A percentile compares a stretch with the other conserved stretches of the same genome.
Evolutionary conservation across 306 rosid genomes (phyloP).

Genomic region (Prinsepia uniflora): DNA sequence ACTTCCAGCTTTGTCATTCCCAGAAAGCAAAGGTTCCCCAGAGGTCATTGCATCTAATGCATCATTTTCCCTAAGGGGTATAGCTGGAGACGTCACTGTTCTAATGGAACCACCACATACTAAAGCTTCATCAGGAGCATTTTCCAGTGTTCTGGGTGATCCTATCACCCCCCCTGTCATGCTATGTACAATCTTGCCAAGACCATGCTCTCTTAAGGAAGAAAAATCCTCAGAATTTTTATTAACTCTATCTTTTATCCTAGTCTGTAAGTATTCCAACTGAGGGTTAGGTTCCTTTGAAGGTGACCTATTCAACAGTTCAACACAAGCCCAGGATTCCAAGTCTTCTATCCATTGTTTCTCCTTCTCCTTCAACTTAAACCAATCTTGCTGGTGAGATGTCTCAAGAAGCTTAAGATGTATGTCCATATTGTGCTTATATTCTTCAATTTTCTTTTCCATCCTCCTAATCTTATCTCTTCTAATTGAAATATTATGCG

Average conservation of each 20-base stretch:
- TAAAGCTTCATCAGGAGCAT: conserved; percentile 22
- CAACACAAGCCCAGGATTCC: conserved; percentile 38
- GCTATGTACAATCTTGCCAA: conserved; percentile 21
- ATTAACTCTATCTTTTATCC: conserved; percentile 24
- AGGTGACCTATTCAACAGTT: conserved; percentile 33
- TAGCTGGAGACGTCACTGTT: conserved; percentile 20
- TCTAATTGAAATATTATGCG: conserved; percentile 22
- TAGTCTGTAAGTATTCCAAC: conserved; percentile 29
- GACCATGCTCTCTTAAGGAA: conserved; percentile 25
- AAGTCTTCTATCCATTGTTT: conserved; percentile 46
- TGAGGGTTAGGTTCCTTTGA: conserved; percentile 17
- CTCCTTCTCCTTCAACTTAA: conserved; percentile 34
- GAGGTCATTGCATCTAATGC: conserved; percentile 22
- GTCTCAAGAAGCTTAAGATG: conserved; percentile 43
- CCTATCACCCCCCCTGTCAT: conserved; percentile 22
- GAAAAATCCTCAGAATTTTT: conserved; percentile 15
- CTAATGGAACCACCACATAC: conserved; percentile 21
- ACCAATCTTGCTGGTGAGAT: conserved; percentile 30
- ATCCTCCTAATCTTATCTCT: conserved; percentile 32
- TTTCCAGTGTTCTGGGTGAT: conserved; percentile 24
- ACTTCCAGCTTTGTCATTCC: conserved; percentile 15
- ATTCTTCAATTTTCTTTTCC: conserved; percentile 32
- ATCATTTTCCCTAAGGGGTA: conserved; percentile 18
- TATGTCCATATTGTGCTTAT: conserved; percentile 29
- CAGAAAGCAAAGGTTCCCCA: conserved; percentile 19